Evolutionary conservation across 176 grass and related monocot species (phyloP).

Genomic region (Triticum dicoccoides): DNA sequence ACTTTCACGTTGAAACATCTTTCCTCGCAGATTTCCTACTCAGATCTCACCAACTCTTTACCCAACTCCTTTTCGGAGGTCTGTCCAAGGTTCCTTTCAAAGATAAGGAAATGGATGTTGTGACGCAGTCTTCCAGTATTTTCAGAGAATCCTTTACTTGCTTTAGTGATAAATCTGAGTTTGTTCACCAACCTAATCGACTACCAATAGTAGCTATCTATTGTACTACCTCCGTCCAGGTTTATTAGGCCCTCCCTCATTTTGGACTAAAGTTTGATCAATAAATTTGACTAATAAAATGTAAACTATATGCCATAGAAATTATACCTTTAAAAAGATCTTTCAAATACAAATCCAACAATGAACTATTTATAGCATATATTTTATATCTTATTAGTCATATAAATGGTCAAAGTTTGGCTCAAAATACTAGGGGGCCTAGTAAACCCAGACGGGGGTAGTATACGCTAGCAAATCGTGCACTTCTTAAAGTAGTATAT

Average conservation of each 20-base stretch:
- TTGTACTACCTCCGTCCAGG: background rate
- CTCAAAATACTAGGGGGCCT: too few species aligned
- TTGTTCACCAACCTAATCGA: constrained; percentile 34
- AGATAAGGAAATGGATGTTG: background rate
- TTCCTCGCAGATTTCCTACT: background rate
- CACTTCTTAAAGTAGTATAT: background rate
- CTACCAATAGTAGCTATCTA: background rate
- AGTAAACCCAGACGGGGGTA: too few species aligned
- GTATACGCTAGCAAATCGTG: background rate
- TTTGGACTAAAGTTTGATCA: too few species aligned
- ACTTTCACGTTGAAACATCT: background rate
- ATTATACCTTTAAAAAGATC: too few species aligned
- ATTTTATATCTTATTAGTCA: too few species aligned
- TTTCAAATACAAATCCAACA: too few species aligned
- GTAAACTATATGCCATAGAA: too few species aligned
- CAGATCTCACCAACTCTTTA: constrained; percentile 7
- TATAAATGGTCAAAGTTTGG: too few species aligned
- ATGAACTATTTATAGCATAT: too few species aligned
- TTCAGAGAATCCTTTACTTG: background rate
- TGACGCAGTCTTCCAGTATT: background rate
- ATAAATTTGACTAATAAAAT: too few species aligned
- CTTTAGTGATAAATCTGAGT: background rate
- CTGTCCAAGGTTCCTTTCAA: background rate
- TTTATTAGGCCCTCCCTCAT: too few species aligned
- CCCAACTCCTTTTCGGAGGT: background rate